These are phyloP conservation scores for Plasmodium gaboni DNA, from an alignment of 169 alveolate species.

Conservation along the genomic window DNA sequence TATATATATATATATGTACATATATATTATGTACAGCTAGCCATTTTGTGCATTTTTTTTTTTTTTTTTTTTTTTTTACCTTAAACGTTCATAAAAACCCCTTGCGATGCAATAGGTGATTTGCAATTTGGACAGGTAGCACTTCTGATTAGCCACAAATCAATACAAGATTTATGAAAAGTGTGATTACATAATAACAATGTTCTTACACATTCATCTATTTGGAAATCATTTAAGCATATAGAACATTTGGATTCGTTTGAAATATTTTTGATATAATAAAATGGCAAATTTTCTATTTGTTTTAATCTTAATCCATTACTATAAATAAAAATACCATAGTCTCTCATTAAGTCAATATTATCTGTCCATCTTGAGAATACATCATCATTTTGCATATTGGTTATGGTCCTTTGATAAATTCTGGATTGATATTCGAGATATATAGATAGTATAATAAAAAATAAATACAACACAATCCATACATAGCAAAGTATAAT, in stretches of 20 bases:
- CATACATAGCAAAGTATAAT: slow-evolving; percentile 84
- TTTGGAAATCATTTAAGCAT: slow-evolving; percentile 48
- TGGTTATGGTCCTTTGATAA: slow-evolving; percentile 78
- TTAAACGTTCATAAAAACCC: slow-evolving; percentile 31
- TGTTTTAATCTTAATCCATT: slow-evolving; percentile 76
- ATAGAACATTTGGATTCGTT: slow-evolving; percentile 47
- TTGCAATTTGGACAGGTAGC: slow-evolving; percentile 89
- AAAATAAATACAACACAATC: slow-evolving; percentile 82
- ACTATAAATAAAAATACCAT: slow-evolving; percentile 84
- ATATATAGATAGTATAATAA: slow-evolving; percentile 76
- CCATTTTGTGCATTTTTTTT: not conserved
- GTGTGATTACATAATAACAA: slow-evolving; percentile 85
- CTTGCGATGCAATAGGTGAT: slow-evolving; percentile 74
- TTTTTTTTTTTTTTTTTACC: not conserved
- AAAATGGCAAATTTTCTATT: slow-evolving; percentile 46
- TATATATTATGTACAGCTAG: no score
- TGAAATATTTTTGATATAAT: slow-evolving; percentile 32
- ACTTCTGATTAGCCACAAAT: slow-evolving; percentile 86
- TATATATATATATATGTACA: no score
- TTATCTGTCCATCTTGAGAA: slow-evolving; percentile 49
- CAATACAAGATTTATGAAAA: slow-evolving; percentile 86
- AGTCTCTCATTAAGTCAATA: slow-evolving; percentile 79
- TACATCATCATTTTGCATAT: slow-evolving; percentile 81
- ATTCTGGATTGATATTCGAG: slow-evolving; percentile 51
- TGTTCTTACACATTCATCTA: slow-evolving; percentile 80